Base-by-base conservation (phyloP, 2,329 filamentous ascomycete genomes). In the Trichoderma citrinoviride region DNA sequence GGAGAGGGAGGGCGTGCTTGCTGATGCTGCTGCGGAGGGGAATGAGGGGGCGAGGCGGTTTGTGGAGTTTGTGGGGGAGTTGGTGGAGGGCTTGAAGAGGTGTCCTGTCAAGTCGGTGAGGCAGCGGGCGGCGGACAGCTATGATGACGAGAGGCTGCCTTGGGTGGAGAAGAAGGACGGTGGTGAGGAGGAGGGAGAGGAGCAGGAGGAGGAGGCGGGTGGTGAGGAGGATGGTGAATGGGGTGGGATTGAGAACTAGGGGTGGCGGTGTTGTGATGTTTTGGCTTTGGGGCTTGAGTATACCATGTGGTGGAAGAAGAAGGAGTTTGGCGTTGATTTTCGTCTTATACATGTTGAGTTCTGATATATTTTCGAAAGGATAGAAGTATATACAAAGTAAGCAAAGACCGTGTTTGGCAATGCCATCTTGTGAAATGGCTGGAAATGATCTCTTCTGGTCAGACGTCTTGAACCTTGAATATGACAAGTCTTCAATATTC, bases 91-190 rank as follows among this genome's bases (percentile, higher is more conserved):
- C 54, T 75, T 92, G 72, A 80, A 80, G 70, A 77, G 81, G 64
- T 87, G 85, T 46, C 84, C 85, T 47, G 88, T 88, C 64, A 95
- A 93, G 78, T 84, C 87, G 25, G 87, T 96, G 60, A 85, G 91
- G 72, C 81, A 80, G 67, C 86, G 90, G 72, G 90, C 89, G 1
- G 83, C 81, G 67, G 91, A 94, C 70, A 85, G 87, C 25, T 77
- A 96, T 66, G 83, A 81, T 2, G 94, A 98, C 75, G 88, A 90
- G 70, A 83, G 92, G 69, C 77, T 97, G 74, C 84, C 85, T 56
- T 85, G 86, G 75, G 91, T 76, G 53, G 73, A 68, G 64, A 70
- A 43, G 44, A 70, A 70, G 21, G 71, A 70, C 21, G 75, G 76
- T 41, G 77, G 77, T 25, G 77, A 75, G 63, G 70, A 41, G 44